Evolutionary conservation across 2,329 filamentous ascomycete genomes (phyloP).

Genomic region (Pseudocercospora crystallina): DNA sequence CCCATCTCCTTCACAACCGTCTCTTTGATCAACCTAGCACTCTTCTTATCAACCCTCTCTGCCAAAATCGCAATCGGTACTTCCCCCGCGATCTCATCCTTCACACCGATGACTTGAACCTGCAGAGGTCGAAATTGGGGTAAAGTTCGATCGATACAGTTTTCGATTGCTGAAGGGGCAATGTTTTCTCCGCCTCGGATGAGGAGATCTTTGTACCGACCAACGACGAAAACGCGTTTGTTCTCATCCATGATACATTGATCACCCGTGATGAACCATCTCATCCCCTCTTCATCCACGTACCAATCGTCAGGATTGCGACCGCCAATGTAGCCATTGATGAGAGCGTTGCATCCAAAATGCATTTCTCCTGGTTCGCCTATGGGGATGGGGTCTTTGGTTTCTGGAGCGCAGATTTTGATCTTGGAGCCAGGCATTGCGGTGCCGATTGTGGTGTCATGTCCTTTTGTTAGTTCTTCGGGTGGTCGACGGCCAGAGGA

Average conservation of each 20-base stretch:
- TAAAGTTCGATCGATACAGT: slow-evolving; percentile 16
- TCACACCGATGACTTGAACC: slow-evolving; percentile 21
- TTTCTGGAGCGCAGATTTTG: slow-evolving; percentile 11
- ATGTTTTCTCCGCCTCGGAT: slow-evolving; percentile 20
- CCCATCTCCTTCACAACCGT: slow-evolving; percentile 10
- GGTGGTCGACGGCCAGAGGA: too few relatives aligned
- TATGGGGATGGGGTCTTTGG: slow-evolving; percentile 5
- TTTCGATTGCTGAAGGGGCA: slow-evolving; percentile 15
- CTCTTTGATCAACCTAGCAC: background rate
- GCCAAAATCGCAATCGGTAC: slow-evolving; percentile 22
- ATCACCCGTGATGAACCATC: slow-evolving; percentile 20
- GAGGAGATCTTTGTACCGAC: slow-evolving; percentile 20
- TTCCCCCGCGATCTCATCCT: slow-evolving; percentile 18
- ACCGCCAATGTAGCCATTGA: slow-evolving; percentile 10
- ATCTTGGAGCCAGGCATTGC: background rate
- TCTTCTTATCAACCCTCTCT: background rate
- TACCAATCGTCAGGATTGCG: slow-evolving; percentile 8
- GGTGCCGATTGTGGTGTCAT: background rate
- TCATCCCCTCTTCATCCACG: slow-evolving; percentile 1
- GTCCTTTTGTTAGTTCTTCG: too few relatives aligned
- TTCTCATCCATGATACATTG: slow-evolving; percentile 12
- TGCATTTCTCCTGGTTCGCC: slow-evolving; percentile 18
- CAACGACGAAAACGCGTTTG: slow-evolving; percentile 8
- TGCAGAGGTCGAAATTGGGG: background rate
- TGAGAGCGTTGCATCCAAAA: slow-evolving; percentile 8